Conservation (phyloP, 306 rosid species). For the Cicer bijugum region DNA sequence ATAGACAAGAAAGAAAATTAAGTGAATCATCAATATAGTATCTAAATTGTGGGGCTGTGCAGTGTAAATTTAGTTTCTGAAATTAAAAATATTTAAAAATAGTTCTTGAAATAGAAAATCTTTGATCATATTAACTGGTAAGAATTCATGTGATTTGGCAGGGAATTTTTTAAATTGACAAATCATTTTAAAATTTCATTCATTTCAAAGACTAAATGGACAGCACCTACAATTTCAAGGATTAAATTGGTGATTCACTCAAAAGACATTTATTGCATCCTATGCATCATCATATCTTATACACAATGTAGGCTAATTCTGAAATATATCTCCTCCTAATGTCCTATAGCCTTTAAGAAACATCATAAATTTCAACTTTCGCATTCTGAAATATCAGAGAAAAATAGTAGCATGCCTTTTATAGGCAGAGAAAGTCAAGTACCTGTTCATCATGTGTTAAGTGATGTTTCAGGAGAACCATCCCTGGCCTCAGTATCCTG, state of each 20-base stretch:
- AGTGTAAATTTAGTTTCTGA: background rate
- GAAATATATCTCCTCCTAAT: background rate
- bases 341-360: background rate
- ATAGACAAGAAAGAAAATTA: background rate
- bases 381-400: background rate
- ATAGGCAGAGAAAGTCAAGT: background rate
- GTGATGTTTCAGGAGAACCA: constrained; percentile 62
- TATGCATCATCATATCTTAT: background rate
- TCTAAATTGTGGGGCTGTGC: background rate
- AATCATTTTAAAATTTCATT: no score
- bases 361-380: background rate
- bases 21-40: background rate
- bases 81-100: background rate
- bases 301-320: background rate
- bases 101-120: background rate
- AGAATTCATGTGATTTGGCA: no score
- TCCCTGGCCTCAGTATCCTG: constrained; percentile 60
- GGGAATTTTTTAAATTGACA: no score
- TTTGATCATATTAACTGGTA: background rate
- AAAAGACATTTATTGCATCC: background rate
- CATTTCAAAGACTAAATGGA: no score
- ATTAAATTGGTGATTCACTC: no score
- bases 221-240: no score
- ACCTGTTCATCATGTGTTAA: constrained; percentile 41
- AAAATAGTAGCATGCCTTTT: background rate